Percentiles rank a stretch among this genome's conserved stretches.
Conservation (phyloP, 2,329 filamentous ascomycete species). For the Cladosporium sphaerospermum region DNA sequence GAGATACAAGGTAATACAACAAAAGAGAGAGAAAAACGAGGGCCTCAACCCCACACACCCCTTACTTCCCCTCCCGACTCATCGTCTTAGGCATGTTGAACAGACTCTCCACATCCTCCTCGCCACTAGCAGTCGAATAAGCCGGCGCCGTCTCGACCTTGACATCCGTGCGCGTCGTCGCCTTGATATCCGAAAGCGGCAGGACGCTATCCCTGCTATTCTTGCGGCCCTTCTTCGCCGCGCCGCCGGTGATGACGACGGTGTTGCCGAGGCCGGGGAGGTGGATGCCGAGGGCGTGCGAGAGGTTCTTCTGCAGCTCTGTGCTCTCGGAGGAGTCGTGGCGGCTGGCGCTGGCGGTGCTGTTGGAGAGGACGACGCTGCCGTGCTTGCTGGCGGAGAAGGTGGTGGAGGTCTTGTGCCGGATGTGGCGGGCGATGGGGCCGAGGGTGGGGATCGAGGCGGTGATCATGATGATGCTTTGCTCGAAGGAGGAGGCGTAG, state of each 20-base stretch:
- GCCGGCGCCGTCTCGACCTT: not conserved
- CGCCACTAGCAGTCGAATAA: not conserved
- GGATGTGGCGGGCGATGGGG: not conserved
- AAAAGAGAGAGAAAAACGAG: not conserved
- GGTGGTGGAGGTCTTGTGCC: not conserved
- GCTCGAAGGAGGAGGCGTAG: constrained; percentile 11
- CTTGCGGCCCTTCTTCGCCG: not conserved
- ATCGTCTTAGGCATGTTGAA: constrained; percentile 1
- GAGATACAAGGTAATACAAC: too few relatives aligned
- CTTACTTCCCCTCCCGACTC: not conserved
- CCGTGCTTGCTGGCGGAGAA: not conserved
- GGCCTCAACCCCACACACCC: not conserved
- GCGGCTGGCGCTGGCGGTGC: not conserved
- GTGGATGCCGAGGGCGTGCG: constrained; percentile 4
- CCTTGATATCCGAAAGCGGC: constrained; percentile 1
- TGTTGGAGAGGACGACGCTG: not conserved
- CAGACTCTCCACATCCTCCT: constrained; percentile 6
- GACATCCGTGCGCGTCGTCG: not conserved
- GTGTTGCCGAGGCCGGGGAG: constrained; percentile 9
- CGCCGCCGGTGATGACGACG: constrained; percentile 4
- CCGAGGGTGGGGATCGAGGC: constrained; percentile 4
- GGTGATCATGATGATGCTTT: constrained; percentile 8
- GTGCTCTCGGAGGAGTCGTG: not conserved
- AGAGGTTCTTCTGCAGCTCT: not conserved
- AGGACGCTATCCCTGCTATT: constrained; percentile 2